Base-by-base conservation (phyloP, 2,329 filamentous ascomycete genomes). In the Apiospora aurea region DNA sequence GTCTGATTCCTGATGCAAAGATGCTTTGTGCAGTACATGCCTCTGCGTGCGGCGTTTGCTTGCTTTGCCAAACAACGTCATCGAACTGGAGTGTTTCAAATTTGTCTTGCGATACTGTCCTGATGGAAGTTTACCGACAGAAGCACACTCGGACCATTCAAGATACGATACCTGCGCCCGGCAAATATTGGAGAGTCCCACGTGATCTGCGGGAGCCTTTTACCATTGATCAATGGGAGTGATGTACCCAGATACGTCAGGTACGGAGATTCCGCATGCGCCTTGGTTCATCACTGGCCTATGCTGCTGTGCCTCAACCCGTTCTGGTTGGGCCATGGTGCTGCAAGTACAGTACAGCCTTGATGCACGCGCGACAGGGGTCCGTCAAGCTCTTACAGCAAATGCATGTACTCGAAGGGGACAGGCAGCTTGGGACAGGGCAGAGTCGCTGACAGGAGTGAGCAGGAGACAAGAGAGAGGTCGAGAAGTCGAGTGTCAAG, bases 91-190 rank as follows among this genome's bases (percentile, higher is more conserved):
- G 57, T 64, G 57, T 64, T 64, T 64, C 57, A 64, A 64, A 21
- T 41, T 64, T 64, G 57, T 64, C 57, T 64, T 64, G 57, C 29
- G 21, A 64, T 64, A 64, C 57, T 7, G 29, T 61, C 26, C 26
- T 64, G 53, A 64, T 38, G n/a, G 53, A 64, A 64, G 53, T 64
- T 41, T 64, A 38, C 53, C 8, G 53, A 38, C 53, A 61, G 53
- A 61, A 29, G 38, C 29, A 61, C 53, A 61, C 53, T 61, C 53
- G 53, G 53, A 61, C 29, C 53, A 61, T 38, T 21, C 26, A 29
- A 29, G 26, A 29, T 29, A 29, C 26, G 14, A 26, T 38, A 38
- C 34, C 34, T 38, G 34, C 34, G 34, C 34, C 26, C 29, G 53
- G 53, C 8, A 38, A 64, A 41, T 38, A 41, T n/a, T 64, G 53